These are phyloP conservation scores for Trametes cubensis DNA, from an alignment of 768 basidiomycete genomes.

Conservation along the genomic window DNA sequence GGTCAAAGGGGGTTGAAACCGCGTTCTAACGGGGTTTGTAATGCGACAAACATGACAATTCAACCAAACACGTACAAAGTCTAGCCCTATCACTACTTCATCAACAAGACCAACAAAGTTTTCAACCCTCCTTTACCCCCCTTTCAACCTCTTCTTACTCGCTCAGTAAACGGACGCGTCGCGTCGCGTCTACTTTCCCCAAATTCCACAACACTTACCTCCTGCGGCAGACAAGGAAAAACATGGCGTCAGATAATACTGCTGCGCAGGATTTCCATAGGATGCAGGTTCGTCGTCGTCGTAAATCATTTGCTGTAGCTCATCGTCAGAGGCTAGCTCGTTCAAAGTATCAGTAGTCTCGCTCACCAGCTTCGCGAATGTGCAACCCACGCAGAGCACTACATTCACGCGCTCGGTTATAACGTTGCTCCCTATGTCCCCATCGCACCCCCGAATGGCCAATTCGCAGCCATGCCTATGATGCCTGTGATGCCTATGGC, in stretches of 20 bases:
- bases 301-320: background rate
- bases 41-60: slow-evolving; percentile 25
- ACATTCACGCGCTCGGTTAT: slow-evolving; percentile 51
- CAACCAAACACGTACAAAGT: slow-evolving; percentile 35
- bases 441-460: slow-evolving; percentile 22
- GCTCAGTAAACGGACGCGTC: slow-evolving; percentile 27
- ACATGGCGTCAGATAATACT: slow-evolving; percentile 22
- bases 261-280: slow-evolving; percentile 36
- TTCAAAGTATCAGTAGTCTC: slow-evolving; percentile 53
- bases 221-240: slow-evolving; percentile 3
- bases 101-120: slow-evolving; percentile 39
- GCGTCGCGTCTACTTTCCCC: slow-evolving; percentile 29
- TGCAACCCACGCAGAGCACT: slow-evolving; percentile 61
- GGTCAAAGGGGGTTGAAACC: slow-evolving; percentile 11
- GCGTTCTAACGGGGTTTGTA: slow-evolving; percentile 22
- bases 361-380: slow-evolving; percentile 67
- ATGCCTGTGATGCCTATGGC: slow-evolving; percentile 7
- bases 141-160: slow-evolving; percentile 34
- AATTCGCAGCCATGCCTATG: slow-evolving; percentile 11
- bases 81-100: slow-evolving; percentile 22
- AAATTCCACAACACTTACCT: slow-evolving; percentile 9
- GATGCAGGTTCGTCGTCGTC: slow-evolving; percentile 34
- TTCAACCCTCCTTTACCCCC: slow-evolving; percentile 44
- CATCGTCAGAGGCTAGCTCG: slow-evolving; percentile 46
- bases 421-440: slow-evolving; percentile 20